phyloP scores from a whole-genome alignment of 2,329 filamentous ascomycete species.

The Fusarium nurragi region DNA sequence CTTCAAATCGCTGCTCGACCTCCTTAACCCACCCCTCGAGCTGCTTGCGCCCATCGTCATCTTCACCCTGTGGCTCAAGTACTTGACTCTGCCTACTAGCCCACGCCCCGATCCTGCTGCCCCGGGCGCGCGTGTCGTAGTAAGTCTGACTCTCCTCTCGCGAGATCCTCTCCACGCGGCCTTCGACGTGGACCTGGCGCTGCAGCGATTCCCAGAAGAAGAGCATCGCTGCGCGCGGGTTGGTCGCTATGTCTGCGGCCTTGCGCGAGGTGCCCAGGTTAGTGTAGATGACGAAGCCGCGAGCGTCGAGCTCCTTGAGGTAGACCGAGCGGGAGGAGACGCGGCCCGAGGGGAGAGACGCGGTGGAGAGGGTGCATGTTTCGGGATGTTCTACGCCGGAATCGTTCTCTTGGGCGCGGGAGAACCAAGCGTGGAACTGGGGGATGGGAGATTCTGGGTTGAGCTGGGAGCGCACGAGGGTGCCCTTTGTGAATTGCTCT shows the following conservation, averaged over 20 bases:
- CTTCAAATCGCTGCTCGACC: slow-evolving; percentile 78
- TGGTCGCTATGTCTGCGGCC: slow-evolving; percentile 73
- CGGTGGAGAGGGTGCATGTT: slow-evolving; percentile 87
- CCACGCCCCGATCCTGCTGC: slow-evolving; percentile 90
- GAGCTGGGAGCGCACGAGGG: slow-evolving; percentile 70
- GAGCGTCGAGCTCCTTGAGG: slow-evolving; percentile 88
- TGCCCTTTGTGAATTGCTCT: slow-evolving; percentile 75
- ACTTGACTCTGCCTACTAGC: slow-evolving; percentile 88
- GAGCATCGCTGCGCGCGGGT: slow-evolving; percentile 81
- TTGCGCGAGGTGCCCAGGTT: slow-evolving; percentile 86
- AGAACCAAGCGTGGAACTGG: slow-evolving; percentile 94
- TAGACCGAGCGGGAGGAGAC: slow-evolving; percentile 90
- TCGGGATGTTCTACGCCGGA: slow-evolving; percentile 78
- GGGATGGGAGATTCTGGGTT: slow-evolving; percentile 70
- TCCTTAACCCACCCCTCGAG: slow-evolving; percentile 82
- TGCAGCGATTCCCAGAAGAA: slow-evolving; percentile 92
- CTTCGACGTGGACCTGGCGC: slow-evolving; percentile 91
- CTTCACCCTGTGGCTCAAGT: slow-evolving; percentile 59
- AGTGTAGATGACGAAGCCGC: slow-evolving; percentile 90
- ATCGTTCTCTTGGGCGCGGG: slow-evolving; percentile 67
- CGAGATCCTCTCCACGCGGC: slow-evolving; percentile 71
- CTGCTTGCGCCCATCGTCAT: slow-evolving; percentile 74
- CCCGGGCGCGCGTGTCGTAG: slow-evolving; percentile 76
- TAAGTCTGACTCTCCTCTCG: slow-evolving; percentile 77
- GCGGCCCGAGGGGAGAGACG: slow-evolving; percentile 81